Conservation (phyloP, 2,329 filamentous ascomycete species). For the Laburnicola sp. region DNA sequence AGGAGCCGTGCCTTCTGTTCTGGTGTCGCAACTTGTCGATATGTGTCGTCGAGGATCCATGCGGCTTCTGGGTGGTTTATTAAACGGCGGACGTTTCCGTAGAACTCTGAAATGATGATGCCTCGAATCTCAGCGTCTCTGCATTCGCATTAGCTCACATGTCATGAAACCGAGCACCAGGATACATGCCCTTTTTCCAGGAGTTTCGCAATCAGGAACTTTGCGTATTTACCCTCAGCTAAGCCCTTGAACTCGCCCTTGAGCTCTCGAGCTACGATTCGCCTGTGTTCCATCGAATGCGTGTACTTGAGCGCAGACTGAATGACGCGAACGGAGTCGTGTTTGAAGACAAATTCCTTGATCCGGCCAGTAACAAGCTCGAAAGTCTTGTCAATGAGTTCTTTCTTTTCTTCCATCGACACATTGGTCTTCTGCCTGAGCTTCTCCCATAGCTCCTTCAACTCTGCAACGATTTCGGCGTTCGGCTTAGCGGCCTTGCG, state of each 20-base stretch:
- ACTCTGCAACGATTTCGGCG: constrained; percentile 81
- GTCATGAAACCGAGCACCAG: background rate
- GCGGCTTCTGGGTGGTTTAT: constrained; percentile 96
- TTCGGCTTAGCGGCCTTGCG: constrained; percentile 92
- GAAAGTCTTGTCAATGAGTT: constrained; percentile 87
- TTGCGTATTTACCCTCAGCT: constrained; percentile 94
- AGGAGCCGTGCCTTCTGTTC: constrained; percentile 84
- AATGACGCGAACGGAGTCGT: constrained; percentile 93
- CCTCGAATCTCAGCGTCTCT: constrained; percentile 83
- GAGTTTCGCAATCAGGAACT: constrained; percentile 95
- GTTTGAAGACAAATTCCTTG: constrained; percentile 96
- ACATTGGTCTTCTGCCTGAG: constrained; percentile 92
- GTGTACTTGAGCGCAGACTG: constrained; percentile 98
- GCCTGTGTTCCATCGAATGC: constrained; percentile 73
- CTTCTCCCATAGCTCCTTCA: constrained; percentile 97
- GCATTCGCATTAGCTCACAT: constrained; percentile 2
- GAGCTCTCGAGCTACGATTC: constrained; percentile 83
- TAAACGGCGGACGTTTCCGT: constrained; percentile 85
- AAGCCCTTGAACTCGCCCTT: constrained; percentile 81
- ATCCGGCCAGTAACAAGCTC: constrained; percentile 87
- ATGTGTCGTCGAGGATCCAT: constrained; percentile 98
- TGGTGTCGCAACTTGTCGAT: constrained; percentile 81
- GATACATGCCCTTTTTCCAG: constrained; percentile 71
- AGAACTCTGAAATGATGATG: constrained; percentile 91
- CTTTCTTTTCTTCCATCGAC: constrained; percentile 81